phyloP scores from a whole-genome alignment of 176 grass and related monocot genomes.

The Poa pratensis region DNA sequence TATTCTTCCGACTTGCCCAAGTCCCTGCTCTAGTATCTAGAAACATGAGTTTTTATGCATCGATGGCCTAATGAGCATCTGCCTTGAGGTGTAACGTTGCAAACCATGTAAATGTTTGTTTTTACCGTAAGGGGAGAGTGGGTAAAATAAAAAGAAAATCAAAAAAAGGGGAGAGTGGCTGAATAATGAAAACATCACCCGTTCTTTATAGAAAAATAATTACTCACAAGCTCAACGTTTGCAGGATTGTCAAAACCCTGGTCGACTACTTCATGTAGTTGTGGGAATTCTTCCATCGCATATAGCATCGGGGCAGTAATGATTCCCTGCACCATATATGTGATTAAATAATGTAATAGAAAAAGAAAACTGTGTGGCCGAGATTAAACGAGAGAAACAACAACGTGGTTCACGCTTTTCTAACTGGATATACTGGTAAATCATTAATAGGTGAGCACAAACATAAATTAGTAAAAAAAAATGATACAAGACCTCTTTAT shows the following conservation, averaged over 20 bases:
- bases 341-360: constrained; percentile 26
- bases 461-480: not conserved
- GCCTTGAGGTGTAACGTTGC: not conserved
- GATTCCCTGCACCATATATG: constrained; percentile 73
- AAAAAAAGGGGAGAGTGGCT: not conserved
- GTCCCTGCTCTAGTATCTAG: constrained; percentile 8
- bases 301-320: constrained; percentile 93
- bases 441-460: not conserved
- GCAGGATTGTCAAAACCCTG: constrained; percentile 76
- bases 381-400: constrained; percentile 3
- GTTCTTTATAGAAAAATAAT: not conserved
- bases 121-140: not conserved
- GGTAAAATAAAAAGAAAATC: too few species aligned
- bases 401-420: not conserved
- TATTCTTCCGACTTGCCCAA: not conserved
- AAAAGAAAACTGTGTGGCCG: not conserved
- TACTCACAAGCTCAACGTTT: constrained; percentile 83
- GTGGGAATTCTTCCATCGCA: constrained; percentile 90
- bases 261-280: constrained; percentile 75
- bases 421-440: not conserved
- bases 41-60: not conserved
- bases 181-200: not conserved
- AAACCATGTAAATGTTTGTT: not conserved
- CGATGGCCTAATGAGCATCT: not conserved
- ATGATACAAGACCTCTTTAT: constrained; percentile 19